Evolutionary conservation across 2,329 filamentous ascomycete genomes (phyloP).

Genomic region (Ophidiomyces ophidiicola): DNA sequence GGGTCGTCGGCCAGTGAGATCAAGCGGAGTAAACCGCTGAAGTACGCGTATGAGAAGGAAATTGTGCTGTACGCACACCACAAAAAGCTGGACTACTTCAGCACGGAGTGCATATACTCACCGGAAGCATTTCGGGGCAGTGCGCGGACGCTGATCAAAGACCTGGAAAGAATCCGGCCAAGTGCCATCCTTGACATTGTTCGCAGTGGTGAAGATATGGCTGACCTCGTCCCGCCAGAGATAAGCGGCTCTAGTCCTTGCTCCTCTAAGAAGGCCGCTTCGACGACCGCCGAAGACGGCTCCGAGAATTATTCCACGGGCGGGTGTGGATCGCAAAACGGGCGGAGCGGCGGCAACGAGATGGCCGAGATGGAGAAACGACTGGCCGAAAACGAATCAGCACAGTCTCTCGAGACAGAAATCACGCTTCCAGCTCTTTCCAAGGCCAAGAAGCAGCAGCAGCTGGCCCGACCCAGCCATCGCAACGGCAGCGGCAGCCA

Average conservation of each 20-base stretch:
- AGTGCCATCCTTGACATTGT: slow-evolving; percentile 94
- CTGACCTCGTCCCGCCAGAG: slow-evolving; percentile 60
- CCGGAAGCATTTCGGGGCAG: slow-evolving; percentile 93
- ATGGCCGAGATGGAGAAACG: slow-evolving; percentile 72
- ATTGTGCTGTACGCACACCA: slow-evolving; percentile 97
- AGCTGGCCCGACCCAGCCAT: slow-evolving; percentile 13
- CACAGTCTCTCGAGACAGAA: slow-evolving; percentile 53
- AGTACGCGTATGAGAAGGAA: slow-evolving; percentile 98
- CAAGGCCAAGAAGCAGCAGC: slow-evolving; percentile 11
- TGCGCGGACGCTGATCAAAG: slow-evolving; percentile 85
- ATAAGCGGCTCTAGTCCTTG: slow-evolving; percentile 30
- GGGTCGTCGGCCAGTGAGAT: slow-evolving; percentile 69
- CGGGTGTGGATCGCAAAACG: slow-evolving; percentile 63
- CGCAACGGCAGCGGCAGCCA: slow-evolving; percentile 18
- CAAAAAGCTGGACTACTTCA: slow-evolving; percentile 95
- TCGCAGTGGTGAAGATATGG: slow-evolving; percentile 91
- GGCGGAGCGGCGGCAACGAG: slow-evolving; percentile 56
- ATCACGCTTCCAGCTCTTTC: slow-evolving; percentile 34
- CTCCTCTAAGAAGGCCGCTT: slow-evolving; percentile 18
- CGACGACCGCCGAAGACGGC: slow-evolving; percentile 27
- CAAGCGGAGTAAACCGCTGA: slow-evolving; percentile 89
- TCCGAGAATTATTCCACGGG: slow-evolving; percentile 48
- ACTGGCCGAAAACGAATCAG: slow-evolving; percentile 52
- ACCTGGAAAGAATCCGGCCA: slow-evolving; percentile 79
- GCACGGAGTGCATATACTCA: slow-evolving; percentile 95